Base-by-base conservation (phyloP, 2,329 filamentous ascomycete genomes). In the Fusarium nisikadoi region DNA sequence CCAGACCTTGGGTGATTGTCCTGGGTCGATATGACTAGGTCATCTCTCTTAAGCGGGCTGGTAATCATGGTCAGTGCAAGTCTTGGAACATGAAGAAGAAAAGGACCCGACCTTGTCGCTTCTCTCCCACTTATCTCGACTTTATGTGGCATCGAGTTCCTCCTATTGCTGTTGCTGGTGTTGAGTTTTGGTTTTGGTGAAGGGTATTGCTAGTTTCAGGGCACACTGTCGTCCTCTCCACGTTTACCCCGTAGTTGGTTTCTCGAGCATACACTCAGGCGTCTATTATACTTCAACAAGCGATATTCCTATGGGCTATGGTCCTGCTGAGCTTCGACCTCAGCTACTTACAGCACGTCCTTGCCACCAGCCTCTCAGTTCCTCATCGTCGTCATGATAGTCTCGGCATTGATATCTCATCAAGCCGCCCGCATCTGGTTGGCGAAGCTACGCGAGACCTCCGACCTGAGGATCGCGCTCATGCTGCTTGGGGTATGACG, bases 361-460 rank as follows among this genome's bases (percentile, higher is more conserved):
- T 45, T 29, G 14, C 20, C 43, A 25, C 19, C 53, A 27, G 16
- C 33, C n/a, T 39, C 36, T 45, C 57, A 36, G 23, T 38, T 41
- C 31, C 35, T 41, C 23, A 45, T 39, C 13, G 36, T 50, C 35
- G 42, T 50, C 50, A 57, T 56, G 54, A 68, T 68, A 54, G 52
- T 36, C 49, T 60, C 67, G 49, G 57, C 54, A 46, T 36, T 38
- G 33, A 49, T 38, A 27, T 56, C 42, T 53, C 35, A 41, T 55
- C 8, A 62, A 53, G 43, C 68, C 39, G 39, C 38, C 19, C 19
- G 36, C 31, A 42, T 70, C 57, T 72, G 69, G 69, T 74, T 74
- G 71, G 72, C n/a, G 60, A 57, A 45, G 58, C 58, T 74, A 74
- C 63, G 72, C 69, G 72, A 74, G 71, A 36, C 23, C 50, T 42